Base-by-base conservation (phyloP, 257 asterid genomes). In the Linderniella brevidens region DNA sequence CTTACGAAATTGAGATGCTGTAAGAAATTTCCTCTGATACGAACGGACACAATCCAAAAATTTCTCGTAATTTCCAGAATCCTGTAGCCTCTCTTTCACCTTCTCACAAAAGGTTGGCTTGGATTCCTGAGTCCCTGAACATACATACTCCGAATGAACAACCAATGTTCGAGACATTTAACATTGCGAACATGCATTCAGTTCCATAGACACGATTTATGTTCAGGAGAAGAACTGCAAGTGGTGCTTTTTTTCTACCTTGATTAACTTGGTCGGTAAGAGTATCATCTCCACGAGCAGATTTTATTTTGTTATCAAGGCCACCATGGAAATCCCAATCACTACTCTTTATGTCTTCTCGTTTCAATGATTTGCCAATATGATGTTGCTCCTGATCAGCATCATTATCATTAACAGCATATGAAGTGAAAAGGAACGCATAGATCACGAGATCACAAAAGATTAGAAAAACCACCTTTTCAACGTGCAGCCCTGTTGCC, bases 111-210 rank as follows among this genome's bases (percentile, higher is more conserved):
- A 71, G 63, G 70, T 67, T 58, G 72, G 48, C 43, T 64, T 78
- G 35, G 67, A 73, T 41, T 70, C 81, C 51, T 49, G 79, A 65
- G 71, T 53, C 60, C 79, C 94, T 86, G 86, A 55, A 13, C 43
- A 39, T 39, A 39, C 43, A 39, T 11, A 54, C 44, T 13, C 29
- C 19, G 43, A 47, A 45, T 39, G 49, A 49, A 39, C 19, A 54
- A 54, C 15, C 13, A 13, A 42, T 7, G 51, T 20, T 39, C 35
- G 9, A 13, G 13, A 10, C 13, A 39, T 4, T 13, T 25, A 6
- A 25, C 32, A 25, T 2, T 25, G 32, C 32, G 32, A 25, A 3
- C 32, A 25, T 25, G 32, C 32, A 25, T 25, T n/a, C 32, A 25
- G 6, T 3, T 6, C 32, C 32, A 25, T 25, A 25, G 3, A 25